Evolutionary conservation across 371 early-diverging fungal genomes (phyloP).

Genomic region (Batrachochytrium dendrobatidis): DNA sequence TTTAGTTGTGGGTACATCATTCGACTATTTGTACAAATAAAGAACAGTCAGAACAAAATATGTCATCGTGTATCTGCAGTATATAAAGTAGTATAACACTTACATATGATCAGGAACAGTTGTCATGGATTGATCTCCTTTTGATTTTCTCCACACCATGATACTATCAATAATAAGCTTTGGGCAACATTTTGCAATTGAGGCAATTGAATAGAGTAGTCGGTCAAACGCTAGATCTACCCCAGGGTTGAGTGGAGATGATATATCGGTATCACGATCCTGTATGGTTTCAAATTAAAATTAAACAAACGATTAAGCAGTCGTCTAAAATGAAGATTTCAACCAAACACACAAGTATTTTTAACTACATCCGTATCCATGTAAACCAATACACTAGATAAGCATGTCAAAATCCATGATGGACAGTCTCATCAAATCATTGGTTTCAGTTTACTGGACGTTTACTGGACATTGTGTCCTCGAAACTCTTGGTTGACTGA

Average conservation of each 20-base stretch:
- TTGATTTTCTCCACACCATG: conserved; percentile 80
- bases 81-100: not conserved
- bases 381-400: too few species aligned
- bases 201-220: conserved; percentile 66
- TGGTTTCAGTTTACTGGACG: too few species aligned
- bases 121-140: conserved; percentile 47
- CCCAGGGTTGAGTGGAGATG: conserved; percentile 57
- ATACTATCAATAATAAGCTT: conserved; percentile 83
- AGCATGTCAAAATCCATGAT: too few species aligned
- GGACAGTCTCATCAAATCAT: too few species aligned
- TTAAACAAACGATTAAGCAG: too few species aligned
- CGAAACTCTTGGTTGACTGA: too few species aligned
- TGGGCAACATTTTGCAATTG: conserved; percentile 76
- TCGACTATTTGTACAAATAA: conserved; percentile 17
- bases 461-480: too few species aligned
- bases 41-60: not conserved
- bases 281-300: too few species aligned
- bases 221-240: conserved; percentile 75
- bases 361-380: too few species aligned
- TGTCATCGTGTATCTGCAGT: conserved; percentile 8
- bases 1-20: conserved; percentile 25
- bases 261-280: conserved; percentile 62
- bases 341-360: too few species aligned
- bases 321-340: too few species aligned
- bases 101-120: conserved; percentile 7